Evolutionary conservation across 257 asterid species (phyloP).

Genomic region (Striga asiatica): DNA sequence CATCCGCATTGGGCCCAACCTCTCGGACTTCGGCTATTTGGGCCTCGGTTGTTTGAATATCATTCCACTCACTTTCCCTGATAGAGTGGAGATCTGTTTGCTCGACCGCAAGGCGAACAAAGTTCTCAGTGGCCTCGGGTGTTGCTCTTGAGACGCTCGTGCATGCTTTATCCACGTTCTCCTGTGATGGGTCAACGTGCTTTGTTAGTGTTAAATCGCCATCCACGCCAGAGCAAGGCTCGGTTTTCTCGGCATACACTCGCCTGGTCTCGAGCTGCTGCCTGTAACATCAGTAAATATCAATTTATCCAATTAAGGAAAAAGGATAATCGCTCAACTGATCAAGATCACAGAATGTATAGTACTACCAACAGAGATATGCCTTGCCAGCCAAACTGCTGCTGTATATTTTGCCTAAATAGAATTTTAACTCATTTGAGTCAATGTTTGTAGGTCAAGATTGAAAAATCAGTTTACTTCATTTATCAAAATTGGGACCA

Average conservation of each 20-base stretch:
- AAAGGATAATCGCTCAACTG: slow-evolving; percentile 5
- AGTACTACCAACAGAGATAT: too few relatives aligned
- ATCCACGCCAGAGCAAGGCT: slow-evolving; percentile 48
- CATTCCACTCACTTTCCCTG: slow-evolving; percentile 86
- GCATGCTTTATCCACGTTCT: slow-evolving; percentile 92
- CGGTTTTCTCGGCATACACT: slow-evolving; percentile 61
- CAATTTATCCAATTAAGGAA: too few relatives aligned
- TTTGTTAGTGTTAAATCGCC: slow-evolving; percentile 54
- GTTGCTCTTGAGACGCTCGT: slow-evolving; percentile 46
- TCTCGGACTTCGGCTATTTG: slow-evolving; percentile 83
- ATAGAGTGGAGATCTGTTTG: slow-evolving; percentile 45
- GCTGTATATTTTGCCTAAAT: too few relatives aligned
- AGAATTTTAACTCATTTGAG: neutral
- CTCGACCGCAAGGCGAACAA: slow-evolving; percentile 35
- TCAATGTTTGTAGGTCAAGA: neutral
- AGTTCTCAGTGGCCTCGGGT: slow-evolving; percentile 23
- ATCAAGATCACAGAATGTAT: too few relatives aligned
- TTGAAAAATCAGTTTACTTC: too few relatives aligned
- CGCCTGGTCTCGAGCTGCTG: slow-evolving; percentile 69
- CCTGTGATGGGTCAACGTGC: slow-evolving; percentile 80
- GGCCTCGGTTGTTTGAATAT: slow-evolving; percentile 75
- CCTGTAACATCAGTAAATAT: slow-evolving; percentile 37
- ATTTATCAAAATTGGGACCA: too few relatives aligned
- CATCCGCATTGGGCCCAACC: slow-evolving; percentile 53
- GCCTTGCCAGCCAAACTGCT: too few relatives aligned